phyloP scores from a whole-genome alignment of 805 yeast genomes.

The baker's yeast (Saccharomyces cerevisiae) region DNA sequence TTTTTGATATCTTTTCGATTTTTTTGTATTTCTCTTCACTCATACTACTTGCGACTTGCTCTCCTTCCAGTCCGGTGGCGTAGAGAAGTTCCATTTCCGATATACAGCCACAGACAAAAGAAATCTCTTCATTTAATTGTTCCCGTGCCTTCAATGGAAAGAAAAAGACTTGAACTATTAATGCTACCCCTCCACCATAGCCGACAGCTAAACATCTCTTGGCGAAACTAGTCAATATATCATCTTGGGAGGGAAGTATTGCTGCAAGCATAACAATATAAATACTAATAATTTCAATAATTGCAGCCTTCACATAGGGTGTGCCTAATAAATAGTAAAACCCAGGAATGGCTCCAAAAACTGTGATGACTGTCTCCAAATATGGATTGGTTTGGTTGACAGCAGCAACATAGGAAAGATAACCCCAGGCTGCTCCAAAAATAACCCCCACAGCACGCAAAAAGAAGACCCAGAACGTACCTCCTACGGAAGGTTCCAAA shows the following conservation, averaged over 20 bases:
- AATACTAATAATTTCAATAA: constrained; percentile 40
- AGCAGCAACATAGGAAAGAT: constrained; percentile 39
- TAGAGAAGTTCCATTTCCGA: constrained; percentile 33
- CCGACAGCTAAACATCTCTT: constrained; percentile 44
- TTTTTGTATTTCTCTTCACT: constrained; percentile 27
- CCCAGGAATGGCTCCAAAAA: constrained; percentile 39
- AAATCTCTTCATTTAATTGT: constrained; percentile 36
- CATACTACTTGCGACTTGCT: constrained; percentile 20
- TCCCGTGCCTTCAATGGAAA: constrained; percentile 44
- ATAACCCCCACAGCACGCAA: constrained; percentile 41
- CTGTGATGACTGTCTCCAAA: constrained; percentile 36
- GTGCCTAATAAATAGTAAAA: constrained; percentile 39
- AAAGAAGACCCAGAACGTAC: constrained; percentile 40
- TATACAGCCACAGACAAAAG: constrained; percentile 34
- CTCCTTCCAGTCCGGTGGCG: constrained; percentile 37
- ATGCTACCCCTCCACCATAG: constrained; percentile 42
- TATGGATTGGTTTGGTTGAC: constrained; percentile 34
- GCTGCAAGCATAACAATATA: constrained; percentile 42
- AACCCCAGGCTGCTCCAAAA: constrained; percentile 43
- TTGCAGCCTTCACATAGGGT: constrained; percentile 44
- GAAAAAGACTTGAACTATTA: constrained; percentile 37
- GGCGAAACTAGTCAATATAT: constrained; percentile 38
- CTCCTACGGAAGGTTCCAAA: constrained; percentile 44
- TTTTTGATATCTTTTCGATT: constrained; percentile 30
- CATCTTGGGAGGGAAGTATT: constrained; percentile 34